Conservation (phyloP, 177 flowering plant genomes). For the Tripterygium wilfordii region DNA sequence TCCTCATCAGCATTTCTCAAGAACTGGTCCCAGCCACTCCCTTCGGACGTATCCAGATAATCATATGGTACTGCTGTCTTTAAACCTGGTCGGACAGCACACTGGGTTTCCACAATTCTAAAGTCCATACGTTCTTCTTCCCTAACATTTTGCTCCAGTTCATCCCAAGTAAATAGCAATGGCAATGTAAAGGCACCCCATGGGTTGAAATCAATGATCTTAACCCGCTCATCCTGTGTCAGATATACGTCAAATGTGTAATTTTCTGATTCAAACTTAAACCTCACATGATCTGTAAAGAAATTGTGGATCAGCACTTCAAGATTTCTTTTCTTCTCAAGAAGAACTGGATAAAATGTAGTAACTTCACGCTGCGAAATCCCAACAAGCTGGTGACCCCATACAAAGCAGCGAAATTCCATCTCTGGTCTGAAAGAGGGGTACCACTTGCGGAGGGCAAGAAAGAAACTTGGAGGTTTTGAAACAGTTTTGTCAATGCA, state of each 20-base stretch:
- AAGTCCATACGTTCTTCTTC: constrained; percentile 36
- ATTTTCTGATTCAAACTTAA: constrained; percentile 52
- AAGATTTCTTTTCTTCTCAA: constrained; percentile 42
- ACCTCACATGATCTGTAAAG: constrained; percentile 34
- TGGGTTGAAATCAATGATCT: constrained; percentile 83
- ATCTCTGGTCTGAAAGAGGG: constrained; percentile 62
- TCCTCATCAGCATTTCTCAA: constrained; percentile 66
- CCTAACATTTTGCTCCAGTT: constrained; percentile 40
- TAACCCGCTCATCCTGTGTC: constrained; percentile 48
- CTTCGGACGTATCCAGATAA: constrained; percentile 73
- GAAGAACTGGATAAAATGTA: constrained; percentile 60
- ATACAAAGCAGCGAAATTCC: constrained; percentile 92
- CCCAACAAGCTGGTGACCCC: constrained; percentile 38
- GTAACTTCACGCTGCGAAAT: constrained; percentile 92
- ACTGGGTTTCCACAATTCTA: constrained; percentile 68
- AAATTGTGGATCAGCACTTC: constrained; percentile 33
- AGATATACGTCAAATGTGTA: constrained; percentile 84
- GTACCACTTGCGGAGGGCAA: constrained; percentile 88
- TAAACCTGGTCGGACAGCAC: constrained; percentile 78
- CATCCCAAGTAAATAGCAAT: constrained; percentile 78
- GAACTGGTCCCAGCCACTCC: constrained; percentile 96
- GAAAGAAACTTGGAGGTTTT: constrained; percentile 55
- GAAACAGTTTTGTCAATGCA: constrained; percentile 51
- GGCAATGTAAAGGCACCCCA: constrained; percentile 83
- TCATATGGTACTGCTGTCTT: constrained; percentile 95